These are phyloP conservation scores for Ustilago bromivora DNA, from an alignment of 1,284 basidiomycete species.

Conservation along the genomic window DNA sequence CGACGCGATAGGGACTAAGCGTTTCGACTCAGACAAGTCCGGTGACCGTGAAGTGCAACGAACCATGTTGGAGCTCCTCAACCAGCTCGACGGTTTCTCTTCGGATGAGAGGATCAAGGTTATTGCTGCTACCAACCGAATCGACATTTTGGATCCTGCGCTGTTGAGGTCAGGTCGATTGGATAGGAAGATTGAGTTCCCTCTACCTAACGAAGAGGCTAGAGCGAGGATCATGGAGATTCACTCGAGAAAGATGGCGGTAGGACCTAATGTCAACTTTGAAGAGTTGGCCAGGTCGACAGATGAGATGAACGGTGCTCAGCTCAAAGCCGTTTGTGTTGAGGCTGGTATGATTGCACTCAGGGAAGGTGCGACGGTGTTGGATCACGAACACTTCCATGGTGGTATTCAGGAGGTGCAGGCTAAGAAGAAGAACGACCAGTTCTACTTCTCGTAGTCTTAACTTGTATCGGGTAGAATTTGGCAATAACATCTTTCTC, in stretches of 20 bases:
- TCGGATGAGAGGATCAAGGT: conserved; percentile 98
- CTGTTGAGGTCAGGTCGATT: conserved; percentile 81
- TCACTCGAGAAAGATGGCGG: conserved; percentile 92
- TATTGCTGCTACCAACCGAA: conserved; percentile 97
- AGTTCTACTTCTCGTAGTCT: conserved; percentile 62
- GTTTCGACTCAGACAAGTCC: conserved; percentile 97
- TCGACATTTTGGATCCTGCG: conserved; percentile 92
- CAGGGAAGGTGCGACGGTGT: conserved; percentile 84
- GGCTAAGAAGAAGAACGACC: conserved; percentile 69
- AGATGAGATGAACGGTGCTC: conserved; percentile 82
- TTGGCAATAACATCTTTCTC: background rate
- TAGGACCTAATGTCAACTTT: conserved; percentile 80
- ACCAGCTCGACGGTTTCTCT: conserved; percentile 84
- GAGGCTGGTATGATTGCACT: conserved; percentile 98
- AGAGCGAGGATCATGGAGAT: conserved; percentile 82
- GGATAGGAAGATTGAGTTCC: conserved; percentile 85
- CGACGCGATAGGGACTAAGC: conserved; percentile 97
- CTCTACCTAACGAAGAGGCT: conserved; percentile 80
- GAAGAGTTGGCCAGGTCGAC: conserved; percentile 81
- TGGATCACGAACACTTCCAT: conserved; percentile 69
- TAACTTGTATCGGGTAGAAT: background rate
- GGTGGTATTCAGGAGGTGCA: conserved; percentile 69
- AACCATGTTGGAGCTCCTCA: conserved; percentile 98
- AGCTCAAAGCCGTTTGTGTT: conserved; percentile 77
- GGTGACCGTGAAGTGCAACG: conserved; percentile 99